Conservation (phyloP, 192 early-diverging fungal species). For the Piromyces finnis region DNA sequence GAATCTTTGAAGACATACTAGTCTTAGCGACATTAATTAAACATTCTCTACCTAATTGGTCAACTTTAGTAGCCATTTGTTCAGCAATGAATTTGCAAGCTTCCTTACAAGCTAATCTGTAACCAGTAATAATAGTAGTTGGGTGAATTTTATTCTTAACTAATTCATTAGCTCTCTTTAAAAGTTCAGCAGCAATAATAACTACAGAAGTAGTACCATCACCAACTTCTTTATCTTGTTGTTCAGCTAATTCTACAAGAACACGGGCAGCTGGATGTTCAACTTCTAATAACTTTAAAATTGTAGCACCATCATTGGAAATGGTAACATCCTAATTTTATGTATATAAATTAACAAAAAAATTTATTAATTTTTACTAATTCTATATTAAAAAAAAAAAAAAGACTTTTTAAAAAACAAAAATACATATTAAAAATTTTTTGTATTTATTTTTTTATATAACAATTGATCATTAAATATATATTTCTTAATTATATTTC, state of each 20-base stretch:
- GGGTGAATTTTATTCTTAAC: constrained; percentile 99
- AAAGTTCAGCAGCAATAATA: constrained; percentile 92
- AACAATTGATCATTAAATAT: too few species aligned
- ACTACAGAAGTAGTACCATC: constrained; percentile 99
- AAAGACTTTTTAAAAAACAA: too few species aligned
- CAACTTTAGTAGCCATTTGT: constrained; percentile 88
- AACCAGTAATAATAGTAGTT: constrained; percentile 96
- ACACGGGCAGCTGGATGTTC: constrained; percentile 96
- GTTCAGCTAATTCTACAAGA: constrained; percentile 93
- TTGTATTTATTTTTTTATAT: not conserved
- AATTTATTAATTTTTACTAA: not conserved
- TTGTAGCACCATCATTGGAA: constrained; percentile 98
- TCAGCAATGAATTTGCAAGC: constrained; percentile 96
- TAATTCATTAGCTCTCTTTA: constrained; percentile 88
- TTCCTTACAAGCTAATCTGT: constrained; percentile 88
- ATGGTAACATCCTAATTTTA: constrained; percentile 84
- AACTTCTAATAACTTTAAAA: constrained; percentile 88
- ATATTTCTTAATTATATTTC: too few species aligned
- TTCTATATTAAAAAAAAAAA: not conserved
- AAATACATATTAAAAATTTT: not conserved
- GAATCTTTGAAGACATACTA: constrained; percentile 92
- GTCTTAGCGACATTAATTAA: constrained; percentile 96
- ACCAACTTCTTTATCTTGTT: constrained; percentile 98
- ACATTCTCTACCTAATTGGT: constrained; percentile 78
- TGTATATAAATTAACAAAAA: too few species aligned